Percentiles rank a stretch among this genome's conserved stretches.
Evolutionary conservation across 2,329 filamentous ascomycete species (phyloP).

Genomic region (Dactylellina haptotyla): DNA sequence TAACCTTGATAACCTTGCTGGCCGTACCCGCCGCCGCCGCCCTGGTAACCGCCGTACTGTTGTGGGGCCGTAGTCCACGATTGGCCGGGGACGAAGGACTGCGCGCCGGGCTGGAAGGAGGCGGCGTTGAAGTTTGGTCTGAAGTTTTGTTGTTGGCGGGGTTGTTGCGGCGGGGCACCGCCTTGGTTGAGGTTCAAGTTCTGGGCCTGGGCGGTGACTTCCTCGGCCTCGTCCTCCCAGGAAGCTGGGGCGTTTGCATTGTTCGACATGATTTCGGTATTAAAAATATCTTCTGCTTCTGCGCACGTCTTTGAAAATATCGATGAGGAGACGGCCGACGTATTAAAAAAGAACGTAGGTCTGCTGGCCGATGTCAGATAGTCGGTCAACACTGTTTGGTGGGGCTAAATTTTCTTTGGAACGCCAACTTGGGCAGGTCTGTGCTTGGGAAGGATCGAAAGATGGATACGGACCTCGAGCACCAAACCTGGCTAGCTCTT

Average conservation of each 20-base stretch:
- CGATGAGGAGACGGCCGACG: no score
- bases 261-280: constrained; percentile 75
- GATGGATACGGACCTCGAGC: no score
- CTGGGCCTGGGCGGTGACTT: constrained; percentile 78
- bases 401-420: constrained; percentile 36
- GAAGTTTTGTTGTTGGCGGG: constrained; percentile 59
- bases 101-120: constrained; percentile 73
- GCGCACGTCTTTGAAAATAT: no score
- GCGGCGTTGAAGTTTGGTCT: constrained; percentile 61
- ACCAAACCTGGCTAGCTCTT: no score
- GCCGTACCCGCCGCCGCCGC: constrained; percentile 4
- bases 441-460: no score
- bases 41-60: constrained; percentile 65
- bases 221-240: constrained; percentile 78
- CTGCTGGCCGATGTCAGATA: no score
- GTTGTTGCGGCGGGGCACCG: constrained; percentile 70
- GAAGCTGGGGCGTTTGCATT: constrained; percentile 72
- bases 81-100: constrained; percentile 78
- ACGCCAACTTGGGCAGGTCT: no score
- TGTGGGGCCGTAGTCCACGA: constrained; percentile 67
- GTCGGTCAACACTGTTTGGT: constrained; percentile 32
- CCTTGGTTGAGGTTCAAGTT: constrained; percentile 76
- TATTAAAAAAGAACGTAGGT: background rate
- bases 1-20: constrained; percentile 63
- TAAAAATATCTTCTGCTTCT: no score